Base-by-base conservation (phyloP, 805 yeast genomes). In the Ogataea paradorogensis region DNA sequence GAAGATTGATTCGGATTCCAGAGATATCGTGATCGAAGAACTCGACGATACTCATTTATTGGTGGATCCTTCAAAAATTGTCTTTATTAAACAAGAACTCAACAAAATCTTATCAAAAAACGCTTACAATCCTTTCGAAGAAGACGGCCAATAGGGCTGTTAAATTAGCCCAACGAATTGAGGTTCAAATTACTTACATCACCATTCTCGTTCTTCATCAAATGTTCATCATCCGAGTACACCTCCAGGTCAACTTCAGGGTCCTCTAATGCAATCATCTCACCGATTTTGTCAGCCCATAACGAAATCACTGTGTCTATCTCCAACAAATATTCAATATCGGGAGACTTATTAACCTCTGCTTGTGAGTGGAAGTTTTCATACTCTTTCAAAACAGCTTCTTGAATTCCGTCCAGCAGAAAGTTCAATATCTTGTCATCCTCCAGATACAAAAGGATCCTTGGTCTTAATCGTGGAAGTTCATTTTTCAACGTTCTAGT, bases 11-110 rank as follows among this genome's bases (percentile, higher is more conserved):
- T 67, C 87, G 0, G 76, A 78, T 20, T 65, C 72, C 26, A 83
- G 86, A 43, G 95, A 89, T 50, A 82, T 93, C 2, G 59, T 63
- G 13, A 63, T 60, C n/a, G 80, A 83, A 62, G 98, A 93, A 52
- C 71, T 91, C 29, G 98, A 93, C 58, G 97, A 90, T 32, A 86
- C 93, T 1, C 98, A 93, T 61, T 63, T 91, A 14, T 68, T 93
- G 45, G 83, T 91, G 21, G 91, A 86, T 50, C 83, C 82, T 23
- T 74, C 77, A 27, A 84, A 82, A 63, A 85, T 91, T 2, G 82
- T 78, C 16, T 80, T 70, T 55, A 81, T 91, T 34, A 91, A 89
- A 51, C 68, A 64, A 37, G 95, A 91, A 59, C 71, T 91, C 49
- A 87, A 85, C 56, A 65, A 78, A 45, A 63, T 88, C 45, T 67